Base-by-base conservation (phyloP, 2,329 filamentous ascomycete genomes). In the Aplosporella prunicola region DNA sequence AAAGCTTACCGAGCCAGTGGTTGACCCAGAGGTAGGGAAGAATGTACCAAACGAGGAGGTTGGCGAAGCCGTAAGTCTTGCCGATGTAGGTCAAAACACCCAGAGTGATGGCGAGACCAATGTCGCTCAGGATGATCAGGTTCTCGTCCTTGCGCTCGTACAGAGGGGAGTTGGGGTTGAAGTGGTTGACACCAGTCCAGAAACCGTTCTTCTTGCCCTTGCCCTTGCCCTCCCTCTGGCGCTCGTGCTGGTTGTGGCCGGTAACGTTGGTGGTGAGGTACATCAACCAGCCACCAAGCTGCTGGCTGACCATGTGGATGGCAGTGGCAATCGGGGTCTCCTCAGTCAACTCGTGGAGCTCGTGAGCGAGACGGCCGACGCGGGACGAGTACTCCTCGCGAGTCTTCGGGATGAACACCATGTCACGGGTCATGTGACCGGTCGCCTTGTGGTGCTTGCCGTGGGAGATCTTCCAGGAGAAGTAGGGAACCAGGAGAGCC, bases 401-500 rank as follows among this genome's bases (percentile, higher is more conserved):
- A 39, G 87, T 94, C 66, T 85, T 85, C 43, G 91, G 91, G n/a
- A 96, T 72, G 60, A 95, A 96, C 46, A 96, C 91, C 91, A 98
- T 98, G 66, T 98, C 91, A 50, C 89, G 85, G 67, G 93, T 87
- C 67, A 98, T 80, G 72, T 98, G 78, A 52, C 88, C 91, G 25
- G 91, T 98, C 47, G 88, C 87, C 76, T 96, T 96, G 82, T 98
- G 91, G 72, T 98, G 91, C 78, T 94, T 94, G 70, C 86, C 83
- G 69, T 98, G 91, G 49, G 87, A 94, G 66, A 96, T 88, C 70
- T 98, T 93, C 91, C 91, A 98, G 59, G 86, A 93, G 71, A 95
- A 98, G 71, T 96, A 98, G 15, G 91, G 91, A 32, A 98, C 89
- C 40, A 95, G 72, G 25, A 95, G 77, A 29, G 78, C 63, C 24